Evolutionary conservation across 2,329 filamentous ascomycete species (phyloP), one percentile per base, ranked within the genome.

Genomic region (Botrytis deweyae): DNA sequence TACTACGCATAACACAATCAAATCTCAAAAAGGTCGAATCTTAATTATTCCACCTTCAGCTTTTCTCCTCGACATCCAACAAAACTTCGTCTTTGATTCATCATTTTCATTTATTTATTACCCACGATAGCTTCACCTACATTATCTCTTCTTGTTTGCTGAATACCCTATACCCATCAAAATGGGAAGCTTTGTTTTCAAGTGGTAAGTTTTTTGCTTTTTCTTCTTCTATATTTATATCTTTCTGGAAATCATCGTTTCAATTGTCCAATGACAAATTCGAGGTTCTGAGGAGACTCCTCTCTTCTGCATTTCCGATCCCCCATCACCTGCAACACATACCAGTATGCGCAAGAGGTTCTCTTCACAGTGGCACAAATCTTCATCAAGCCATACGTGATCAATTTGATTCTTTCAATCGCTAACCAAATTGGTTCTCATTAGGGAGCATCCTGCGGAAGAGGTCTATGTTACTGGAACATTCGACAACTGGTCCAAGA

Each of bases 401-500:
- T 55, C 25, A 42, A 61, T 20, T 49, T 68, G 38, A 36, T n/a
- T 6, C 8, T 38, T 38, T 59, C 42, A 33, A 33, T 33, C 9
- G 65, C 72, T 73, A 29, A 73, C 65, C 63, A 59, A 14, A 5
- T 8, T 44, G 14, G 8, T 62, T 59, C 33, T 78, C 84, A 98
- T 78, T 84, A 98, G 95, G 95, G 90, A 92, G 81, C 91, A 96
- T 83, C 86, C 90, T 79, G 95, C 90, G 79, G 93, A 93, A 82
- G 88, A 91, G 78, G 95, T 98, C 83, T 95, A 92, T 84, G 96
- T 98, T 79, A 98, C 95, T 59, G 96, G 96, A 82, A 95, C 93
- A 76, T 98, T 98, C 82, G 95, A 98, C 84, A 88, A 93, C 85
- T 99, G 96, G 96, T 88, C 88, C 78, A 95, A 96, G 87, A 94